Base-by-base conservation (phyloP, 2,329 filamentous ascomycete genomes). In the Fusarium mundagurra region DNA sequence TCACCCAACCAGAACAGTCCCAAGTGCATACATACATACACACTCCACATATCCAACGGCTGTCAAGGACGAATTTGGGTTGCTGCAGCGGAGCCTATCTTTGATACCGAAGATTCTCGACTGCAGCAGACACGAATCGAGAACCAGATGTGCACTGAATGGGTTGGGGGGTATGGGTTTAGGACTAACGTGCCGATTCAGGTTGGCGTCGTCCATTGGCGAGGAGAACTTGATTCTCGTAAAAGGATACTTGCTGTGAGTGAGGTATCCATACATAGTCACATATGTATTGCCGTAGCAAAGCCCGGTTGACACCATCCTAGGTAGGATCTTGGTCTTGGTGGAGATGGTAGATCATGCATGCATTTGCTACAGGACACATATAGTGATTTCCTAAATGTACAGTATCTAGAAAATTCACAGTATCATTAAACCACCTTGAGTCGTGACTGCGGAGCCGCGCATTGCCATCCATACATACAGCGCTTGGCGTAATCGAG, bases 311-410 rank as follows among this genome's bases (percentile, higher is more conserved):
- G 59, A 65, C 67, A 69, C 65, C 59, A 62, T 68, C 45, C 54
- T 53, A 41, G 41, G 54, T 53, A 41, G 45, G 54, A 58, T 64
- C 57, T 73, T 55, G 29, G 50, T 68, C 53, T 73, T 50, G 29
- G 50, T 64, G 47, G 50, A 64, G 50, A 41, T 61, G 67, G 58
- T 48, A 70, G 53, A 72, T 69, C 72, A 58, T 61, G 60, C 61
- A 60, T 75, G 57, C 61, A 57, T 74, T 74, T 61, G 58, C 68
- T 66, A 66, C 47, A 57, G 50, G 53, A 59, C 43, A 63, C 33
- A 63, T 71, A 22, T 14, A 54, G 51, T 24, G 39, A 44, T 54
- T 68, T n/a, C 33, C 31, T 36, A 48, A 27, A 22, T 22, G 24
- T 50, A 50, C 41, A 22, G 11, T 33, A 45, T 45, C 38, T 45